phyloP scores from a whole-genome alignment of 805 yeast species.

The Yarrowia phangngaensis region DNA sequence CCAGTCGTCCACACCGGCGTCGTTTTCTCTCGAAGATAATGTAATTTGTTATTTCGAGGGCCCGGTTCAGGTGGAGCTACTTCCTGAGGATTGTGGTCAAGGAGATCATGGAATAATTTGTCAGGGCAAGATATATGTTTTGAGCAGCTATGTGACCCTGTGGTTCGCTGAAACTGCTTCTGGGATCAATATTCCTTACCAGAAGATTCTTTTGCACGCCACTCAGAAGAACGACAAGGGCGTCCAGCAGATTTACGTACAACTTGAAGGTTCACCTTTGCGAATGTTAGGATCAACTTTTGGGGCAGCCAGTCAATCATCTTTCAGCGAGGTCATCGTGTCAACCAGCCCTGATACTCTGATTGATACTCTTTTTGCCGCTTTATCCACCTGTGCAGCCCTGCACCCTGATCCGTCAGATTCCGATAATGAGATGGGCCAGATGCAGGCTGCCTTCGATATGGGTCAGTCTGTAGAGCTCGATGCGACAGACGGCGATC shows the following conservation, averaged over 20 bases:
- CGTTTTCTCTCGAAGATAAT: conserved; percentile 38
- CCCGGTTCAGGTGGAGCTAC: conserved; percentile 24
- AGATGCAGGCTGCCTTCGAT: conserved; percentile 4
- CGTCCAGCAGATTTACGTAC: conserved; percentile 10
- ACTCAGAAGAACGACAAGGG: conserved; percentile 27
- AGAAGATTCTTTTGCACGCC: conserved; percentile 35
- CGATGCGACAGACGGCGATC: conserved; percentile 10
- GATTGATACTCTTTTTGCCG: conserved; percentile 28
- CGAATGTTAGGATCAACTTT: not conserved
- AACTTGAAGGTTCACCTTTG: conserved; percentile 15
- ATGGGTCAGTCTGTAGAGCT: conserved; percentile 2
- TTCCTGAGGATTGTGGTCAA: conserved; percentile 10
- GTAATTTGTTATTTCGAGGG: conserved; percentile 35
- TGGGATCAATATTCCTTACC: conserved; percentile 33
- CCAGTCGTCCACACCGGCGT: conserved; percentile 38
- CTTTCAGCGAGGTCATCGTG: conserved; percentile 11
- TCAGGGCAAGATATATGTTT: conserved; percentile 31
- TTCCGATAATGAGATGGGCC: conserved; percentile 9
- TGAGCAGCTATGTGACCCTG: conserved; percentile 34
- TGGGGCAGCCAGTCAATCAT: not conserved
- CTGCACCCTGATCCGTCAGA: conserved; percentile 32
- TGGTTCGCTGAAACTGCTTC: conserved; percentile 31
- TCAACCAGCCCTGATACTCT: conserved; percentile 33
- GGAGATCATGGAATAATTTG: not conserved
- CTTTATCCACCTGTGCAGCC: conserved; percentile 33